phyloP scores from a whole-genome alignment of 2,329 filamentous ascomycete species.

The Macrophomina phaseolina region DNA sequence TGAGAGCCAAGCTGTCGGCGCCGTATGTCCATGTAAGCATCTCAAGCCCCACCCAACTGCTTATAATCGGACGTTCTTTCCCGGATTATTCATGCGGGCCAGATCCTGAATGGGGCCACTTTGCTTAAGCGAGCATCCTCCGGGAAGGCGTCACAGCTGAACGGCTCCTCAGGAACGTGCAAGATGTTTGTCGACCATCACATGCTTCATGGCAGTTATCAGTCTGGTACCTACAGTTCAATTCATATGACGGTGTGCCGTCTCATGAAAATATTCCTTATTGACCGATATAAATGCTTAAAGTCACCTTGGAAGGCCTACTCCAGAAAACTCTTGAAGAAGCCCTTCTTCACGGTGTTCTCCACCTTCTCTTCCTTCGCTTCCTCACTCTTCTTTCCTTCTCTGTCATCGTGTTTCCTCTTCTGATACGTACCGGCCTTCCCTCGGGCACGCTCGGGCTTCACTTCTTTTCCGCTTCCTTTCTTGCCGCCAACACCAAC shows the following conservation, averaged over 20 bases:
- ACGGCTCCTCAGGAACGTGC: too few species aligned
- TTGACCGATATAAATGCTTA: not conserved
- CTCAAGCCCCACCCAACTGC: not conserved
- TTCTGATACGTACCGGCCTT: not conserved
- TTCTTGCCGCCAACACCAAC: conserved; percentile 4
- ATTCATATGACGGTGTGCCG: not conserved
- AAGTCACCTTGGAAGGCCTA: not conserved
- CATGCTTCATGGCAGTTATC: not conserved
- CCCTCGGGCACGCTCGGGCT: not conserved
- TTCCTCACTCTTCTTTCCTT: not conserved
- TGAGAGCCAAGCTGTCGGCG: not conserved
- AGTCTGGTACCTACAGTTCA: not conserved
- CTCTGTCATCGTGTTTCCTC: not conserved
- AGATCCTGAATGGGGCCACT: not conserved
- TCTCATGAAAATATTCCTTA: not conserved
- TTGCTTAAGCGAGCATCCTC: not conserved
- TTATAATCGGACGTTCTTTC: not conserved
- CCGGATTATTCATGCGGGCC: not conserved
- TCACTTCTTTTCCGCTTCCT: not conserved
- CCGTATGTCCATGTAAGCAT: not conserved
- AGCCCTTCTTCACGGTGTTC: not conserved
- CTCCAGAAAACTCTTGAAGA: not conserved
- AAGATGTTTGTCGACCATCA: too few species aligned
- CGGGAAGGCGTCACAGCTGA: too few species aligned
- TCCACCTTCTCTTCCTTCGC: not conserved